Base-by-base conservation (phyloP, 129 eudicot species). In the Chrysanthemum seticuspe region DNA sequence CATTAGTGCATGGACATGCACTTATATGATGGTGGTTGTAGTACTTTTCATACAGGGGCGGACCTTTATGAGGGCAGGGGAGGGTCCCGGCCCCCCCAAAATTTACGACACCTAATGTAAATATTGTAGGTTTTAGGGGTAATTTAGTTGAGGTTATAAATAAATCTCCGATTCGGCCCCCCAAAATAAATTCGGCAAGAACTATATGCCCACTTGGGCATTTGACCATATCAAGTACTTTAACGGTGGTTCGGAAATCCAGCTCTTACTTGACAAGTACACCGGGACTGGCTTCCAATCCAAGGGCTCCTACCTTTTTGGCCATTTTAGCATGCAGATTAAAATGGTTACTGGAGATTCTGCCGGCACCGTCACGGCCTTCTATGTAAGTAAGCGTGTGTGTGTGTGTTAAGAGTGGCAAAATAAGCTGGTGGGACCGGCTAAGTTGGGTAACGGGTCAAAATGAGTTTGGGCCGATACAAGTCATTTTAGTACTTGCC, bases 281-380 rank as follows among this genome's bases (percentile, higher is more conserved):
- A 88, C 96, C 1, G 81, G 76, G 16, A 91, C 96, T 10, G 97
- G 97, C 14, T 91, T 91, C 52, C 97, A 91, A 23, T 91, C 97
- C 13, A 91, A 91, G 82, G 96, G 93, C 10, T 84, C 96, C 59
- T 91, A 91, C 76, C 83, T 91, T 23, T 91, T 91, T 27, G 97
- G 97, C 11, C 91, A 91, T 69, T 88, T 91, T 65, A 83, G 85
- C 71, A 91, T 91, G 97, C 81, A 73, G 5, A 84, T 91, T 15
- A 91, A 91, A 84, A 76, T 91, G 88, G 90, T 86, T 73, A 74
- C 82, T 2, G 96, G 97, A 11, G 97, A 91, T 72, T 91, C 97
- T 68, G 97, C 97, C 19, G 97, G 97, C 80, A 88, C 96, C 13
- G 97, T 91, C 31, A 91, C 97, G 62, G 97, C 97, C 78, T 91